Conservation (phyloP, 164 flowering plant species). For the Stephania cephalantha region DNA sequence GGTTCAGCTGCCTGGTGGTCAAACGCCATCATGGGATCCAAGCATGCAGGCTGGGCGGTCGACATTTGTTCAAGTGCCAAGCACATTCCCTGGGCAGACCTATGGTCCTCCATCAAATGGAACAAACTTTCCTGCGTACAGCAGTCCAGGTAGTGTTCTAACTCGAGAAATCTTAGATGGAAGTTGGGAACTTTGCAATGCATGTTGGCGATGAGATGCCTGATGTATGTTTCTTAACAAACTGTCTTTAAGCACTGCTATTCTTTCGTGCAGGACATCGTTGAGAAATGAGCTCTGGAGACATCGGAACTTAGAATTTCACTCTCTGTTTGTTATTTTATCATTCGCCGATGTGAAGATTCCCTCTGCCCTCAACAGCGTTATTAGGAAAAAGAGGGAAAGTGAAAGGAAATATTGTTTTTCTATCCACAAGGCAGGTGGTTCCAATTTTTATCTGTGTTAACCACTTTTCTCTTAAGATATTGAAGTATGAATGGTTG, state of each 20-base stretch:
- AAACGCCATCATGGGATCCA: conserved; percentile 49
- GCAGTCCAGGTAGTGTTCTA: conserved; percentile 21
- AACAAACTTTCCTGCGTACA: conserved; percentile 28
- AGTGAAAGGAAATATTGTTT: no score
- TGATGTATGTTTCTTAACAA: no score
- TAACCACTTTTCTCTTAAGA: neutral
- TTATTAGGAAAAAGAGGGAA: neutral
- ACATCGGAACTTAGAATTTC: neutral
- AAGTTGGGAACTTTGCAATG: neutral
- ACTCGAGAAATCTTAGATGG: neutral
- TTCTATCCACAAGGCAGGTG: neutral
- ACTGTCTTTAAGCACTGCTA: neutral
- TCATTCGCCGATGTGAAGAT: neutral
- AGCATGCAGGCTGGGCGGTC: conserved; percentile 30
- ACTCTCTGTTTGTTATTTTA: neutral
- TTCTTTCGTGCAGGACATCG: neutral
- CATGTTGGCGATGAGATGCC: neutral
- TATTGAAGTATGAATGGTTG: neutral
- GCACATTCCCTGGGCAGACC: conserved; percentile 43
- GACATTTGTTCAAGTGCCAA: conserved; percentile 31
- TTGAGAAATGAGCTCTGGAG: neutral
- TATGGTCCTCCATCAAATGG: conserved; percentile 13
- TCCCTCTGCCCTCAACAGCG: neutral
- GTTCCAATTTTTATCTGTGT: neutral
- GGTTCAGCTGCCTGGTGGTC: conserved; percentile 27